These are phyloP conservation scores for Tricholomella constricta DNA, from an alignment of 768 basidiomycete genomes.

Conservation along the genomic window DNA sequence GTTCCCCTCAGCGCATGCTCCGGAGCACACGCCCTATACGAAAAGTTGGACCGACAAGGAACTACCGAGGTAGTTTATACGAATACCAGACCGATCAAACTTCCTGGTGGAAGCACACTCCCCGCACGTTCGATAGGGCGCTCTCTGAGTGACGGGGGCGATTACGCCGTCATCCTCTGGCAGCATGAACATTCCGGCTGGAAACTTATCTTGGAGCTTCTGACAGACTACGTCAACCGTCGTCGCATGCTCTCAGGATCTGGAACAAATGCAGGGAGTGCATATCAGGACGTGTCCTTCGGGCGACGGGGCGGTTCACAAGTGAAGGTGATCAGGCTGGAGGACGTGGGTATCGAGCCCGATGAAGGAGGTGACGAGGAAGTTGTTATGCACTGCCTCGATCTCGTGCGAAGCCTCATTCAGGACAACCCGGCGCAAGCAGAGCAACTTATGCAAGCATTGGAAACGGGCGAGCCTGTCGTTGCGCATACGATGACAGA, in stretches of 20 bases:
- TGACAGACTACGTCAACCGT: slow-evolving; percentile 73
- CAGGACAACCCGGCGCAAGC: slow-evolving; percentile 69
- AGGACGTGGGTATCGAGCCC: slow-evolving; percentile 75
- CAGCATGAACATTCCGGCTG: slow-evolving; percentile 83
- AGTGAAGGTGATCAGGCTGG: slow-evolving; percentile 49
- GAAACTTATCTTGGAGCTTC: slow-evolving; percentile 80
- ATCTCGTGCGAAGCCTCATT: slow-evolving; percentile 78
- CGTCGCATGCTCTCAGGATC: slow-evolving; percentile 45
- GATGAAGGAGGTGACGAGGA: slow-evolving; percentile 61
- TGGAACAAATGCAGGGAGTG: slow-evolving; percentile 26
- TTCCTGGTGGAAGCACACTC: slow-evolving; percentile 77
- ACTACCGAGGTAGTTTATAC: slow-evolving; percentile 56
- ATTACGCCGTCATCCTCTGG: slow-evolving; percentile 77
- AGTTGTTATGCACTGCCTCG: slow-evolving; percentile 71
- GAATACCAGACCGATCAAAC: slow-evolving; percentile 64
- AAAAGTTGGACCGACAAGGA: slow-evolving; percentile 65
- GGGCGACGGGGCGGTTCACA: slow-evolving; percentile 42
- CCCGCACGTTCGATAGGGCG: slow-evolving; percentile 68
- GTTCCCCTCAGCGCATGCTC: slow-evolving; percentile 62
- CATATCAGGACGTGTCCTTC: slow-evolving; percentile 57
- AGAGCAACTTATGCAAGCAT: slow-evolving; percentile 61
- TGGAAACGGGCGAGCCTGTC: slow-evolving; percentile 60
- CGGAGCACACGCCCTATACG: slow-evolving; percentile 73
- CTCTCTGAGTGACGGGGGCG: slow-evolving; percentile 72
- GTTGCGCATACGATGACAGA: slow-evolving; percentile 55